Evolutionary conservation across 768 basidiomycete genomes (phyloP), one percentile per base, ranked within the genome.

Genomic region (Rhizopogon vesiculosus): DNA sequence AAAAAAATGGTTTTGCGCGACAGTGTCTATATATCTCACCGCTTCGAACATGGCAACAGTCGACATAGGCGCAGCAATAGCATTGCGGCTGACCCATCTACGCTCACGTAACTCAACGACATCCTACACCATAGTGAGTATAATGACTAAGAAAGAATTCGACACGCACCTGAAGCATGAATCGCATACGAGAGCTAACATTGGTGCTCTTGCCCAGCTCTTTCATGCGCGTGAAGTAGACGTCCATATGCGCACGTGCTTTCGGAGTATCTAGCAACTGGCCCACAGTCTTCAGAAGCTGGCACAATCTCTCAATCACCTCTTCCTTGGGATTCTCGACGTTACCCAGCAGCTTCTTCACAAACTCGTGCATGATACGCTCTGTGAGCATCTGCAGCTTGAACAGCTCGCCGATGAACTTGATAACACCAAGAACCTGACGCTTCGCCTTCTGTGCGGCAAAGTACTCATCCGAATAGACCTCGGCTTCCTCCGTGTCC

Each of bases 331-430:
- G 97, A 64, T 92, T 91, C 61, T 93, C 87, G 55, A 96, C 89
- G 67, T 99, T 98, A 53, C 87, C 83, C 12, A 98, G 78, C 12
- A 98, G 81, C 74, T 95, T 94, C 82, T 93, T 93, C 68, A 98
- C 86, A 78, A 94, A 99, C 72, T 93, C 91, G 77, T 94, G 91
- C 91, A 98, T 99, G 75, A 98, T 96, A 62, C 93, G 87, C 75
- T 93, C 93, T 45, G 93, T 94, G 54, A 98, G 78, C 93, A 98
- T 97, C 74, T 92, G 90, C 19, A 99, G 78, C 76, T 98, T 98
- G 87, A 93, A 99, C 53, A 98, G 78, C 74, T 99, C 96, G 60
- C 96, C 95, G 60, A 98, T 98, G 76, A 99, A 95, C 72, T 91
- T 92, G 76, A 98, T 93, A 62, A 99, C 82, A 77, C 96, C 93